phyloP scores from a whole-genome alignment of 2,329 filamentous ascomycete genomes.

The Diaporthe humulicola region DNA sequence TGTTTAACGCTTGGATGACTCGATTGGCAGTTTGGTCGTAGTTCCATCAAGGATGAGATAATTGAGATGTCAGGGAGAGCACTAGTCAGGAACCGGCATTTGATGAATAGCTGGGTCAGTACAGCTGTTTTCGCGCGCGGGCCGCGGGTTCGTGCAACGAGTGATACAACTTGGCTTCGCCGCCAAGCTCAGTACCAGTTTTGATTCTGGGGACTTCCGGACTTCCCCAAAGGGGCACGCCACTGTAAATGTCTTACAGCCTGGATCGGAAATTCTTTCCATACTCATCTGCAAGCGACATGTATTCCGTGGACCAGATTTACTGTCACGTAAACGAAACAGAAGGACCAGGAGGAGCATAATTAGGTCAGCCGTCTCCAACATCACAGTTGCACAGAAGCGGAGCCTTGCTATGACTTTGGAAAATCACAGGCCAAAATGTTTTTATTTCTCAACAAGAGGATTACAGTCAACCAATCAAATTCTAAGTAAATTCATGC shows the following conservation, averaged over 20 bases:
- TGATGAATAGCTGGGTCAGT: not conserved
- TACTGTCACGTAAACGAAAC: not conserved
- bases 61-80: not conserved
- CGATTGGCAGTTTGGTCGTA: not conserved
- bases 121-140: not conserved
- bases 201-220: not conserved
- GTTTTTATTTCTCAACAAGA: no score
- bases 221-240: not conserved
- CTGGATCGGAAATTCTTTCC: not conserved
- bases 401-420: no score
- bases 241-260: not conserved
- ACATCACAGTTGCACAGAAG: no score
- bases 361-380: no score
- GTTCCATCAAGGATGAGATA: not conserved
- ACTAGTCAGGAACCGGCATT: not conserved
- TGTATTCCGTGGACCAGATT: not conserved
- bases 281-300: not conserved
- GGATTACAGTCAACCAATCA: no score
- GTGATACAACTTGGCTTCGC: not conserved
- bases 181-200: not conserved
- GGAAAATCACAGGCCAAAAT: no score
- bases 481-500: no score
- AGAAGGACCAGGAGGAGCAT: no score
- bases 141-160: not conserved
- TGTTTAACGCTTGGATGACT: not conserved